phyloP scores from a whole-genome alignment of 345 rosid genomes.

The Corymbia maculata region DNA sequence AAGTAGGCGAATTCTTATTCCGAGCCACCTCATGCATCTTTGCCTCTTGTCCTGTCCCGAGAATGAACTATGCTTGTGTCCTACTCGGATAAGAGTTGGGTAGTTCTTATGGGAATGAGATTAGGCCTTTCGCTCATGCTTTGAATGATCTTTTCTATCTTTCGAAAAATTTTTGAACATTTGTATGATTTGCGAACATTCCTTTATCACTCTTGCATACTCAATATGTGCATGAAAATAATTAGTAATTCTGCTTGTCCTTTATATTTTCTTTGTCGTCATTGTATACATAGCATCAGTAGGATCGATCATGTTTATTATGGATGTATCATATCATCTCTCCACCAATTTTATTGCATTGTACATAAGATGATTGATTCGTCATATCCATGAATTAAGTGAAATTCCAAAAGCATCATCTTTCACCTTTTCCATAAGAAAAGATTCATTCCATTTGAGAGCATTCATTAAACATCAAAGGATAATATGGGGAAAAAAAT shows the following conservation, averaged over 20 bases:
- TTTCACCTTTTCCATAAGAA: neutral
- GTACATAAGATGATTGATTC: neutral
- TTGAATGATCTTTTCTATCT: neutral
- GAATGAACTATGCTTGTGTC: neutral
- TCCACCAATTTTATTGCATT: neutral
- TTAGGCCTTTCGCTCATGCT: neutral
- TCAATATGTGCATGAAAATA: neutral
- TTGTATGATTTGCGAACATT: neutral
- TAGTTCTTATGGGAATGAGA: neutral
- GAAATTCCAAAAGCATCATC: neutral
- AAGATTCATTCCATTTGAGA: neutral
- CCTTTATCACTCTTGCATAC: neutral
- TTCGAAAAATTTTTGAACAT: neutral
- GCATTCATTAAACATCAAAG: neutral
- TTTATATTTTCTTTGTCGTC: neutral
- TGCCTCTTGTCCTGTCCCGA: neutral
- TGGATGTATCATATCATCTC: neutral
- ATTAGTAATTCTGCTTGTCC: neutral
- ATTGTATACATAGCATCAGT: too few relatives aligned
- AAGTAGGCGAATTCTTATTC: neutral
- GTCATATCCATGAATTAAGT: neutral
- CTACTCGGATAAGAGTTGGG: neutral
- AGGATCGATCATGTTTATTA: neutral
- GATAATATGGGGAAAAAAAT: too few relatives aligned
- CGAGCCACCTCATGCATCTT: neutral